A percentile compares a stretch with the other conserved stretches of the same genome.
These are phyloP conservation scores for Claviceps sorghi DNA, from an alignment of 2,329 filamentous ascomycete genomes.

Conservation along the genomic window DNA sequence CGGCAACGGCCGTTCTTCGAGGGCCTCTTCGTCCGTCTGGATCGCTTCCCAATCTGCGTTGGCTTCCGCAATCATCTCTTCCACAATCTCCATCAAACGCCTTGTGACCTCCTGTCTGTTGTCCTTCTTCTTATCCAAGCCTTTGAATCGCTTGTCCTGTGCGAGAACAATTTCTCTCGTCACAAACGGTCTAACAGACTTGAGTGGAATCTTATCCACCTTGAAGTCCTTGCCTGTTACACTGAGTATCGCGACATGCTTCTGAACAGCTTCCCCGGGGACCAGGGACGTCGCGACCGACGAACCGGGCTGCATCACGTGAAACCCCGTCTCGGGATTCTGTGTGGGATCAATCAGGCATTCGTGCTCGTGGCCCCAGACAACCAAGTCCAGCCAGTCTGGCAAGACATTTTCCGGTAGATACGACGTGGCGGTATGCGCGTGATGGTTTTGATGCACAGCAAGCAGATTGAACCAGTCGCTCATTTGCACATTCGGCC, in stretches of 20 bases:
- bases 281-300: constrained; percentile 89
- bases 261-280: constrained; percentile 76
- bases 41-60: constrained; percentile 64
- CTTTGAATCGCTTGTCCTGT: constrained; percentile 61
- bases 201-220: constrained; percentile 67
- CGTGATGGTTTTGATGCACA: constrained; percentile 92
- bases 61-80: constrained; percentile 77
- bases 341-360: constrained; percentile 72
- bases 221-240: constrained; percentile 73
- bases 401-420: constrained; percentile 87
- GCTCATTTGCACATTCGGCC: constrained; percentile 59
- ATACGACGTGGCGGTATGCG: constrained; percentile 84
- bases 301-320: constrained; percentile 94
- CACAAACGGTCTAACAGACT: constrained; percentile 80
- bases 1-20: constrained; percentile 55
- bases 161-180: constrained; percentile 68
- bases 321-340: constrained; percentile 80
- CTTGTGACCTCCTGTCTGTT: constrained; percentile 70
- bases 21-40: constrained; percentile 50
- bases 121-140: constrained; percentile 65
- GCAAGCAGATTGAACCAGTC: constrained; percentile 96
- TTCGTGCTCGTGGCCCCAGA: constrained; percentile 98
- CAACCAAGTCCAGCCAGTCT: constrained; percentile 75
- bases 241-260: constrained; percentile 77
- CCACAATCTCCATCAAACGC: constrained; percentile 61